phyloP scores from a whole-genome alignment of 805 yeast species.

The Yarrowia deformans region DNA sequence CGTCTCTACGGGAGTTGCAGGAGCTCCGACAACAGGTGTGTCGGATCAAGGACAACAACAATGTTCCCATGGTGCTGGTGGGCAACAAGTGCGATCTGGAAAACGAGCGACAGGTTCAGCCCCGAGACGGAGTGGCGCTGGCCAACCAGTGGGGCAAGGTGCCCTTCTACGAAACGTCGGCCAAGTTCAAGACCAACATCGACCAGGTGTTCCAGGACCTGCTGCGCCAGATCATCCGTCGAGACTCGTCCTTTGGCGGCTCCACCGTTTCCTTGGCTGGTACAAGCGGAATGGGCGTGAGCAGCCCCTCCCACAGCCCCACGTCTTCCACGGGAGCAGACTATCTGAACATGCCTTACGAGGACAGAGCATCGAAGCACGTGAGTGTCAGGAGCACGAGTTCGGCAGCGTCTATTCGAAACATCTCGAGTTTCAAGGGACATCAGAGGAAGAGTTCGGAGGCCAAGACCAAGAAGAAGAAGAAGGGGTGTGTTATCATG shows the following conservation, averaged over 20 bases:
- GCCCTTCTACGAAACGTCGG: slow-evolving; percentile 92
- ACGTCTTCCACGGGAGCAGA: slow-evolving; percentile 18
- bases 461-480: slow-evolving; percentile 30
- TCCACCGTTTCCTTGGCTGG: slow-evolving; percentile 37
- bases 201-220: slow-evolving; percentile 90
- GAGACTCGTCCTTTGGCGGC: slow-evolving; percentile 54
- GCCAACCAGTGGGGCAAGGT: slow-evolving; percentile 88
- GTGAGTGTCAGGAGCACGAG: slow-evolving; percentile 31
- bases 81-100: slow-evolving; percentile 91
- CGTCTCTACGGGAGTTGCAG: slow-evolving; percentile 77
- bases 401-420: slow-evolving; percentile 29
- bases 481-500: slow-evolving; percentile 36
- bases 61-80: slow-evolving; percentile 87
- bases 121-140: slow-evolving; percentile 82
- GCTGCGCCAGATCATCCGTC: slow-evolving; percentile 86
- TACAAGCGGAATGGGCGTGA: slow-evolving; percentile 32
- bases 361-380: slow-evolving; percentile 17
- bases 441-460: slow-evolving; percentile 25
- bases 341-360: slow-evolving; percentile 30
- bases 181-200: slow-evolving; percentile 87
- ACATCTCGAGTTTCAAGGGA: slow-evolving; percentile 34
- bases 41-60: slow-evolving; percentile 74
- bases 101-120: slow-evolving; percentile 74
- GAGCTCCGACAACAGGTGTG: slow-evolving; percentile 84
- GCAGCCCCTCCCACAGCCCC: slow-evolving; percentile 28